Percentiles rank a stretch among this genome's conserved stretches.
These are phyloP conservation scores for Chrysoporthe deuterocubensis DNA, from an alignment of 2,329 filamentous ascomycete genomes.

Conservation along the genomic window DNA sequence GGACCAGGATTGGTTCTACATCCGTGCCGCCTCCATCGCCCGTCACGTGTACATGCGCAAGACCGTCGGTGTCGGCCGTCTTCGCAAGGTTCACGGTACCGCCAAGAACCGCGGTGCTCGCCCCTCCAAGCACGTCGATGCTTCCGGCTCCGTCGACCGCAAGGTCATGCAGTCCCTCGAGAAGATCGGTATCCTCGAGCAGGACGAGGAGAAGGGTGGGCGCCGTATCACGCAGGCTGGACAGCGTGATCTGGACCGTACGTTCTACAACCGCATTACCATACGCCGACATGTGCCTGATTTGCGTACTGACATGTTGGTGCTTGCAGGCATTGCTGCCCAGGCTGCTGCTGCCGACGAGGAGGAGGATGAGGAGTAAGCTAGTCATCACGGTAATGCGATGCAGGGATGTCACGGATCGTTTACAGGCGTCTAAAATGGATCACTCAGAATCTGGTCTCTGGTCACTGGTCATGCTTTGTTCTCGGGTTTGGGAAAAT, in stretches of 20 bases:
- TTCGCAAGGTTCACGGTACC: constrained; percentile 93
- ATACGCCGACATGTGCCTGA: too few relatives aligned
- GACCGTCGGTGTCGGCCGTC: constrained; percentile 96
- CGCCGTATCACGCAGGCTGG: constrained; percentile 97
- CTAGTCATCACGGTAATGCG: constrained; percentile 25
- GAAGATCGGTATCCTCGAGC: constrained; percentile 98
- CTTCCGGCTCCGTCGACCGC: constrained; percentile 93
- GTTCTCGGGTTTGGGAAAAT: constrained; percentile 29
- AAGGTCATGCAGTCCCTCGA: constrained; percentile 97
- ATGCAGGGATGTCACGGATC: constrained; percentile 23
- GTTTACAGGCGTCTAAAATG: constrained; percentile 30
- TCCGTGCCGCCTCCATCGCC: constrained; percentile 91
- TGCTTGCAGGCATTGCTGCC: constrained; percentile 69
- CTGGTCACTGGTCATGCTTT: constrained; percentile 27
- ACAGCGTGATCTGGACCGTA: constrained; percentile 97
- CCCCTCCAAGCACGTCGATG: constrained; percentile 94
- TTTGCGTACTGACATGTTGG: neutral
- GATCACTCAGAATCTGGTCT: constrained; percentile 25
- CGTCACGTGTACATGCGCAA: constrained; percentile 99
- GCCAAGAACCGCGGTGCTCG: constrained; percentile 96
- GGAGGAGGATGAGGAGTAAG: constrained; percentile 71
- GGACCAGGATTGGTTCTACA: constrained; percentile 95
- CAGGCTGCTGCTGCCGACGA: constrained; percentile 76
- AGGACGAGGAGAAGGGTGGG: constrained; percentile 98
- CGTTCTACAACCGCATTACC: constrained; percentile 32